Base-by-base conservation (phyloP, 768 basidiomycete genomes). In the Lactifluus echinatus region DNA sequence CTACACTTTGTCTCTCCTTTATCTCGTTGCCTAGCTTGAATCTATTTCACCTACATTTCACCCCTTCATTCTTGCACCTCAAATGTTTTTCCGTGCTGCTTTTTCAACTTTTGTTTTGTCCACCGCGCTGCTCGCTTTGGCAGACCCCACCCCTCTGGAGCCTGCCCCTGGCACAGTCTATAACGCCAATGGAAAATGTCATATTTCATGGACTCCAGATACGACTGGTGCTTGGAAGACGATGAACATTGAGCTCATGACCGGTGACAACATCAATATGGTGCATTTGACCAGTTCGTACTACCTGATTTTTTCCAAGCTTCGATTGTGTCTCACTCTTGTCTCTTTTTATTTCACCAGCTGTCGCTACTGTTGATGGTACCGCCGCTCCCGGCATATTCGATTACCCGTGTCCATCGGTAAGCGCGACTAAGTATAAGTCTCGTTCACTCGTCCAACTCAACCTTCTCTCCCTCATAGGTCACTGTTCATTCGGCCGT, bases 241-340 rank as follows among this genome's bases (percentile, higher is more conserved):
- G 58, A 89, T 86, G 82, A 71, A 75, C 60, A 87, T 93, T 55
- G 74, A 89, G 67, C 79, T 92, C 68, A 91, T 89, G 88, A 83
- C 85, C 1, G 90, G 89, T 4, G 67, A 76, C 66, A 91, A 93
- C 72, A 70, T 76, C 50, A 60, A 76, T 37, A 91, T 91, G 88
- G 66, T 81, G 39, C 78, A 75, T 63, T 61, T 91, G 55, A 80
- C 82, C 12, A 81, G 87, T 89, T 61, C 57, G 83, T 74, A 11
- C 17, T 31, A 52, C 17, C 19, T 23, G 26, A 2, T 47, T 24
- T 36, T 34, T 31, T 40, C n/a, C n/a, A n/a, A n/a, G 33, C 10
- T n/a, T 34, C 42, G 23, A 2, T 36, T 17, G 10, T 43, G 28
- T 19, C n/a, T 54, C 26, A 61, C 43, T 21, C 19, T 4, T 47